phyloP scores from a whole-genome alignment of 371 early-diverging fungal species.

The Mucor velutinosus region DNA sequence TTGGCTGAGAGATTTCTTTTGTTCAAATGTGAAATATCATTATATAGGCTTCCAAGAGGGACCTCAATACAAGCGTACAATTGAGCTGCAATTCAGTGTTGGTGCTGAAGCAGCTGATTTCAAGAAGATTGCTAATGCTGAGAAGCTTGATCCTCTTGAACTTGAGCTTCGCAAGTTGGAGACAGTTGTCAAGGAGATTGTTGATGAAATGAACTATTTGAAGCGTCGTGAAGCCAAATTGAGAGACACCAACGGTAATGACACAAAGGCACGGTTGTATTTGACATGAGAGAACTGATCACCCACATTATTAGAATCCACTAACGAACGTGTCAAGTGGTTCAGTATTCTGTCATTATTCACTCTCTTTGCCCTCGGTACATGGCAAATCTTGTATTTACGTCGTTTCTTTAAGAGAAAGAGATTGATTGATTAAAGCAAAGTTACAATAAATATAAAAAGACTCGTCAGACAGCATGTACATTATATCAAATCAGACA shows the following conservation, averaged over 20 bases:
- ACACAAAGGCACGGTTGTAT: background rate
- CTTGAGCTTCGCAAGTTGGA: conserved; percentile 82
- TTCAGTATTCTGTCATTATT: conserved; percentile 74
- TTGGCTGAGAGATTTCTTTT: background rate
- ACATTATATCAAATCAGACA: background rate
- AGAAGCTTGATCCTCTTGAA: conserved; percentile 90
- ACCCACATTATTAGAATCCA: conserved; percentile 63
- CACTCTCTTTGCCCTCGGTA: conserved; percentile 67
- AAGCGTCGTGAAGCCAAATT: conserved; percentile 78
- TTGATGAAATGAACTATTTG: conserved; percentile 79
- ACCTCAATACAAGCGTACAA: conserved; percentile 55
- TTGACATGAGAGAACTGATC: background rate
- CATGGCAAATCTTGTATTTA: conserved; percentile 84
- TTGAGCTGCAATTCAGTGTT: conserved; percentile 79
- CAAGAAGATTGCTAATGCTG: conserved; percentile 62
- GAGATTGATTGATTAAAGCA: conserved; percentile 73
- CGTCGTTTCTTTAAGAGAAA: conserved; percentile 86
- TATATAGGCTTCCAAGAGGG: conserved; percentile 60
- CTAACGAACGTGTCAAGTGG: conserved; percentile 81
- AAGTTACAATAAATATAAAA: background rate
- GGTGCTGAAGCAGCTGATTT: conserved; percentile 88
- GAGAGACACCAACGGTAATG: conserved; percentile 87
- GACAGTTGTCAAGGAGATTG: conserved; percentile 72
- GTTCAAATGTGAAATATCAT: background rate
- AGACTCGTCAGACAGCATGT: background rate